These are phyloP conservation scores for Galerina sulciceps DNA, from an alignment of 768 basidiomycete species.

Conservation along the genomic window DNA sequence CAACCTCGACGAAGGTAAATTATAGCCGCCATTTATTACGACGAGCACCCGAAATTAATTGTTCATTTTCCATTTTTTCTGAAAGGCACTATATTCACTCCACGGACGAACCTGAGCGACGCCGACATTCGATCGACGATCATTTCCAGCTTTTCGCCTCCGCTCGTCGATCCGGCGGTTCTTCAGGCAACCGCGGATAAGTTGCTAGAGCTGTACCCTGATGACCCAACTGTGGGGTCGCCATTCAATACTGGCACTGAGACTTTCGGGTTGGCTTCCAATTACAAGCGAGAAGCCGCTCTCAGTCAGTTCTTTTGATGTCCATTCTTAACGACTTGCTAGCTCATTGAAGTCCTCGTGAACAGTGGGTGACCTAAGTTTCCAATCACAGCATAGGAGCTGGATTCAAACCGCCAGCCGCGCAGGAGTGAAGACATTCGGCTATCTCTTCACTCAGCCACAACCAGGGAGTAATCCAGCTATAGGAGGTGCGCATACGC, in stretches of 20 bases:
- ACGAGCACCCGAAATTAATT: neutral
- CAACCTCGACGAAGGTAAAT: constrained; percentile 49
- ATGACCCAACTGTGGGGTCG: constrained; percentile 44
- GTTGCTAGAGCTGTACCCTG: constrained; percentile 43
- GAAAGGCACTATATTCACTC: constrained; percentile 41
- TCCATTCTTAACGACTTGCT: neutral
- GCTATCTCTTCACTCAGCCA: constrained; percentile 48
- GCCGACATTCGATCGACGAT: constrained; percentile 29
- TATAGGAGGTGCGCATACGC: constrained; percentile 31
- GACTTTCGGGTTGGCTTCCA: constrained; percentile 41
- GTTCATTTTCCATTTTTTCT: neutral
- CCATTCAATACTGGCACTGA: constrained; percentile 51
- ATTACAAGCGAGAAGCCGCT: constrained; percentile 35
- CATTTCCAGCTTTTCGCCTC: constrained; percentile 31
- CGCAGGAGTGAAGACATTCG: constrained; percentile 40
- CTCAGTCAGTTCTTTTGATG: constrained; percentile 24
- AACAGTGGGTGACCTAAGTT: constrained; percentile 42
- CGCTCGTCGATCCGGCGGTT: constrained; percentile 23
- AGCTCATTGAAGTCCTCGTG: neutral
- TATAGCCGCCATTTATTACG: neutral
- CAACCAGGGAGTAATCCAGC: constrained; percentile 26
- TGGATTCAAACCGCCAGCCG: constrained; percentile 43
- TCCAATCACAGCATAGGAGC: constrained; percentile 40
- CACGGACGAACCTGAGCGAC: constrained; percentile 24
- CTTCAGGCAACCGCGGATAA: constrained; percentile 25